Evolutionary conservation across 1,139 yeast genomes (phyloP), one percentile per base, ranked within the genome.

Genomic region (Wickerhamiella infanticola): DNA sequence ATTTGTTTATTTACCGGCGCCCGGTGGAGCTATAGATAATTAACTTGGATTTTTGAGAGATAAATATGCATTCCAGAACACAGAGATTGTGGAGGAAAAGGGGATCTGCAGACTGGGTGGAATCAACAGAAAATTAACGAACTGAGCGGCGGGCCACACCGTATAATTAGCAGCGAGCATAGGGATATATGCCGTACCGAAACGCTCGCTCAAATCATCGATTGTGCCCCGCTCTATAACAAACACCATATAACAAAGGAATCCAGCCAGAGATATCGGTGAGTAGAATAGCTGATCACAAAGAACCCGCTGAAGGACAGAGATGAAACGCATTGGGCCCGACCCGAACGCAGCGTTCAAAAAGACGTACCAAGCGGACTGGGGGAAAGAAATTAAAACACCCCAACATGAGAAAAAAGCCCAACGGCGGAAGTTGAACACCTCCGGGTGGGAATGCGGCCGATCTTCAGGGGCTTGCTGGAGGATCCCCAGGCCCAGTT

Each of bases 61-160:
- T 43, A 90, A 67, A 64, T 81, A 88, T 47, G 96, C 86, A 63
- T 86, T 83, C 96, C 96, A 86, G 39, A 85, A 67, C 29, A 86
- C 93, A 31, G 94, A 85, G n/a, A 90, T 69, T 1, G 93, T 77
- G 1, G 95, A 81, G 48, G 94, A 80, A 59, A 90, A 88, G 0
- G 96, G 96, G 3, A 88, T 94, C 62, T 90, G 97, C 54, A 78
- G 73, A 50, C 74, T 73, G 47, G 78, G 68, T 0, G 97, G 96
- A 59, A 90, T 75, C 7, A 84, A 59, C 51, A 85, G 68, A 57
- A 90, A 90, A 62, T 90, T 90, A 54, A 88, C 68, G 55, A 90
- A 83, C 61, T 90, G 97, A 5, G 90, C 94, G 2, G 88, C 77
- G 44, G 95, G 94, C 98, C 98, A 90, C n/a, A 90, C 78, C 48